A percentile compares a stretch with the other conserved stretches of the same genome.
Evolutionary conservation across 1,139 yeast genomes (phyloP).

Genomic region (Protomyces inouyei): DNA sequence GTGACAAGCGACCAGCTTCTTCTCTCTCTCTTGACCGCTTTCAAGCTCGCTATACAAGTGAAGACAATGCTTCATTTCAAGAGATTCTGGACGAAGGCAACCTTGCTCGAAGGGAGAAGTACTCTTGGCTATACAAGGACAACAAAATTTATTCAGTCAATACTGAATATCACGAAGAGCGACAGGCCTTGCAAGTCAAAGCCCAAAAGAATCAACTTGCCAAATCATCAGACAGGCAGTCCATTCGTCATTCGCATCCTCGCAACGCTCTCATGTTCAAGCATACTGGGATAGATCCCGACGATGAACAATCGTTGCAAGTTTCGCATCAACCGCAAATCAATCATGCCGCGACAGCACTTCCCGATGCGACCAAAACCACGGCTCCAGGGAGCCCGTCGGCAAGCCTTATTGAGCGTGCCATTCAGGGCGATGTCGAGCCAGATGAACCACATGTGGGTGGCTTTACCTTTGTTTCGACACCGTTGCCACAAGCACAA

Average conservation of each 20-base stretch:
- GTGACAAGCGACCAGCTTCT: background rate
- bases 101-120: constrained; percentile 32
- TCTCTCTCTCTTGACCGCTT: constrained; percentile 33
- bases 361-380: constrained; percentile 13
- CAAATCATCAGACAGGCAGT: constrained; percentile 29
- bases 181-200: background rate
- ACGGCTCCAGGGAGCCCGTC: background rate
- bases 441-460: constrained; percentile 28
- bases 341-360: background rate
- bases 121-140: constrained; percentile 36
- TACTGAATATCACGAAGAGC: background rate
- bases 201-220: background rate
- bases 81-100: constrained; percentile 35
- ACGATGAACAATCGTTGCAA: constrained; percentile 6
- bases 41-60: constrained; percentile 38
- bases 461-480: constrained; percentile 32
- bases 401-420: background rate
- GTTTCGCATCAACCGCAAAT: background rate
- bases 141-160: constrained; percentile 30
- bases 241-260: constrained; percentile 29
- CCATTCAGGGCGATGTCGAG: background rate
- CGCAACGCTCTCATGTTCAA: constrained; percentile 35
- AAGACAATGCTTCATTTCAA: constrained; percentile 39
- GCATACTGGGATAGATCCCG: constrained; percentile 30
- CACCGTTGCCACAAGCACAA: background rate